These are phyloP conservation scores for Pleurotus tuoliensis DNA, from an alignment of 768 basidiomycete species.

Conservation along the genomic window DNA sequence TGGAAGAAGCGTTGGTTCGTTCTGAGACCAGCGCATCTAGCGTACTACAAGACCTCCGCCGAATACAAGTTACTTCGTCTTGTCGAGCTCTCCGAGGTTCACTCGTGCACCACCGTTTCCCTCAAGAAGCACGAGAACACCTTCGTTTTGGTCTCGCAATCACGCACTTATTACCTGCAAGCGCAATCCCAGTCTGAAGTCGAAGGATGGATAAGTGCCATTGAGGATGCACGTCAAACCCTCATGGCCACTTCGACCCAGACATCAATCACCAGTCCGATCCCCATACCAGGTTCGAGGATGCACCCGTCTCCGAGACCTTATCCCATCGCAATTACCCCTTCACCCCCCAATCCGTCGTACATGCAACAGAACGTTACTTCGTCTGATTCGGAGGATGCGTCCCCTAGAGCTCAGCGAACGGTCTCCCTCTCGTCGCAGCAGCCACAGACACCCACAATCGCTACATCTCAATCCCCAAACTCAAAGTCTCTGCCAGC, in stretches of 20 bases:
- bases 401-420: conserved; percentile 41
- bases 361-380: conserved; percentile 47
- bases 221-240: conserved; percentile 71
- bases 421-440: conserved; percentile 44
- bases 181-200: conserved; percentile 71
- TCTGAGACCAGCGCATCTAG: conserved; percentile 83
- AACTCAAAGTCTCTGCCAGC: conserved; percentile 30
- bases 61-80: conserved; percentile 92
- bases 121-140: conserved; percentile 88
- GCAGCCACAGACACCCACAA: conserved; percentile 25
- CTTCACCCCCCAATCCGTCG: conserved; percentile 43
- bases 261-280: conserved; percentile 48
- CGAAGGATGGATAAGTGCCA: conserved; percentile 76
- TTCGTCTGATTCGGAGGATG: conserved; percentile 80
- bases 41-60: conserved; percentile 94
- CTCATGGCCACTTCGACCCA: conserved; percentile 62
- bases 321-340: conserved; percentile 33
- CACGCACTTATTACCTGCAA: conserved; percentile 88
- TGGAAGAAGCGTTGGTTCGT: conserved; percentile 99
- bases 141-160: conserved; percentile 88
- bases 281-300: conserved; percentile 42
- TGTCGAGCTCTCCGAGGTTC: conserved; percentile 82
- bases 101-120: conserved; percentile 81
- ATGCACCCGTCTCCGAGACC: conserved; percentile 21
- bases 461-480: conserved; percentile 38